Base-by-base conservation (phyloP, 495 filamentous ascomycete genomes). In the Wilcoxina mikolae region DNA sequence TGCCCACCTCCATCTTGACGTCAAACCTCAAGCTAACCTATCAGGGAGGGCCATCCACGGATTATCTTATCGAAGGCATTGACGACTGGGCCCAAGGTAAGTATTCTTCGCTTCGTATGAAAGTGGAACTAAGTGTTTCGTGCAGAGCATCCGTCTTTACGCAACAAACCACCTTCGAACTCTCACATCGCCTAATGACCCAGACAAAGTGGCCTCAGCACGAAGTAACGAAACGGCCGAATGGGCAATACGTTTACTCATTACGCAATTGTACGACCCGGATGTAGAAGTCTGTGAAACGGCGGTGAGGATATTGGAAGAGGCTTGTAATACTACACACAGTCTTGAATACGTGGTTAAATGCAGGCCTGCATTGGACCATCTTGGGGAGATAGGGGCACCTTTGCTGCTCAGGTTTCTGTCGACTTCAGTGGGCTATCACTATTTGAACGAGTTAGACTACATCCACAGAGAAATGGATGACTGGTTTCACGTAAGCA, bases 381-480 rank as follows among this genome's bases (percentile, higher is more conserved):
- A 98, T 67, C 75, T 98, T 0, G 91, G 93, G 25, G 91, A 95
- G 65, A 98, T 98, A 62, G 93, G 93, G 4, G 91, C 91, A 39
- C 91, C 91, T 2, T 72, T 98, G 25, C 78, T 98, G 18, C 73
- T 98, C 54, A 82, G 91, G 60, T 98, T 98, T 65, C 67, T 98
- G 50, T 95, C 88, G 2, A 95, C 93, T 0, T 93, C 86, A 0
- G 85, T 95, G 28, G 91, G 91, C 3, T 98, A 98, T 59, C 89
- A 96, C 69, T 98, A 98, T 68, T 73, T 98, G 3, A 87, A 98
- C 67, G 91, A 87, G 5, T 74, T 98, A 17, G 91, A 98, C 68
- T 98, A 98, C 60, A 98, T 98, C 65, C 91, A 87, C 38, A 87
- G 91, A 60, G 93, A 96, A 65, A 98, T 98, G 91, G 91, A 98